A percentile compares a stretch with the other conserved stretches of the same genome.
Conservation (phyloP, 2,329 filamentous ascomycete species). For the Ascochyta fabae region DNA sequence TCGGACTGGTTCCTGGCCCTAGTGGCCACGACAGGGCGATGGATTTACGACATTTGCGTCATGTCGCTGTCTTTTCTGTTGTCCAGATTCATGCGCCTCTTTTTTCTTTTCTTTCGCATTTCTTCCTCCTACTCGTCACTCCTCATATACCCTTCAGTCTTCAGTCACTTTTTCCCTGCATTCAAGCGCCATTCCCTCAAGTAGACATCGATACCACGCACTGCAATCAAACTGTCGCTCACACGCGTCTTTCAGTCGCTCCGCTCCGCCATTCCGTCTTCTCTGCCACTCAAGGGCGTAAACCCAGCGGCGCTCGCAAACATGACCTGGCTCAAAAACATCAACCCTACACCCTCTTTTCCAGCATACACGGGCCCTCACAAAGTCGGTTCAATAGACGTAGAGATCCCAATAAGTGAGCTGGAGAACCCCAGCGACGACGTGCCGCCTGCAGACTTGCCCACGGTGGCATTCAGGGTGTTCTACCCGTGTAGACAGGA, state of each 20-base stretch:
- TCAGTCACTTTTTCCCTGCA: not conserved
- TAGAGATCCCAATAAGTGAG: slow-evolving; percentile 73
- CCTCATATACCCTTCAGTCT: not conserved
- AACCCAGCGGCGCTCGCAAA: slow-evolving; percentile 17
- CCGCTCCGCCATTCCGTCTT: slow-evolving; percentile 23
- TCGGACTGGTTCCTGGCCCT: slow-evolving; percentile 35
- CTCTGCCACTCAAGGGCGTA: slow-evolving; percentile 16
- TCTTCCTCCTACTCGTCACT: not conserved
- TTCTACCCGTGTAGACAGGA: slow-evolving; percentile 69
- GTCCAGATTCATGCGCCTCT: slow-evolving; percentile 9
- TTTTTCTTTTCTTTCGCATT: not conserved
- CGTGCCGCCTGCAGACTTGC: slow-evolving; percentile 59
- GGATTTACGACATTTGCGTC: slow-evolving; percentile 32
- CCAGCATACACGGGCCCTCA: slow-evolving; percentile 78
- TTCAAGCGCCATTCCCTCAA: slow-evolving; percentile 5
- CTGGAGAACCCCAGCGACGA: slow-evolving; percentile 58
- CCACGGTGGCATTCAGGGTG: slow-evolving; percentile 79
- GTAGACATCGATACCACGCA: not conserved
- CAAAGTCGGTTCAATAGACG: slow-evolving; percentile 78
- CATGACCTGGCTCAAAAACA: slow-evolving; percentile 52
- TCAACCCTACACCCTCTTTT: slow-evolving; percentile 75
- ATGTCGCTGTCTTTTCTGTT: slow-evolving; percentile 21
- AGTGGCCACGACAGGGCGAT: slow-evolving; percentile 26
- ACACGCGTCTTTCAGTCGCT: slow-evolving; percentile 31
- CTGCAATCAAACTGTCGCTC: slow-evolving; percentile 37